Conservation (phyloP, 2,329 filamentous ascomycete species). For the Neofusicoccum ribis region DNA sequence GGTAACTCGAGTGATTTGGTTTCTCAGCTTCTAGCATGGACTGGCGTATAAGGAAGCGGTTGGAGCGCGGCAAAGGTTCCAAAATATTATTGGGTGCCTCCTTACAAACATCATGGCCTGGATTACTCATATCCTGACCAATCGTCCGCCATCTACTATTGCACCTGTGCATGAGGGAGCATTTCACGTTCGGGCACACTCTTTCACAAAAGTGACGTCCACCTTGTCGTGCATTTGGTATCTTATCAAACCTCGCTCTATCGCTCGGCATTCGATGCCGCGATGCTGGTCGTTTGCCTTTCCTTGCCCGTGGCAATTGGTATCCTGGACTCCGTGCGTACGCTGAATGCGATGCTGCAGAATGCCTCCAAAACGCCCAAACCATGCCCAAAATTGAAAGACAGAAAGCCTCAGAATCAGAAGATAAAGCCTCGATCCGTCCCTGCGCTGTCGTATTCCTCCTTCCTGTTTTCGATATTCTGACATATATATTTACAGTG, state of each 20-base stretch:
- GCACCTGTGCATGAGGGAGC: neutral
- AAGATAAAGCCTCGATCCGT: neutral
- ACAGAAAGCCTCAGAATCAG: neutral
- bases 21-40: neutral
- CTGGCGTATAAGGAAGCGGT: neutral
- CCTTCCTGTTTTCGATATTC: neutral
- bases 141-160: neutral
- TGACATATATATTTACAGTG: neutral
- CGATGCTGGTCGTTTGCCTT: neutral
- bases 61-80: neutral
- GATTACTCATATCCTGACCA: neutral
- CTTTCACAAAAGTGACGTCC: neutral
- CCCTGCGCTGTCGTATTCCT: neutral
- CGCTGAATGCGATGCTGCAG: neutral
- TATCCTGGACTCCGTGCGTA: neutral
- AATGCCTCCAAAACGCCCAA: constrained; percentile 3
- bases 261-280: neutral
- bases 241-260: neutral
- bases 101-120: neutral
- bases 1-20: neutral
- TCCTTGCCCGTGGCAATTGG: neutral
- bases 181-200: neutral
- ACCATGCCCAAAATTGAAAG: neutral
- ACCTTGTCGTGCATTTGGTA: neutral
- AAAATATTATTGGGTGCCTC: neutral